A percentile compares a stretch with the other conserved stretches of the same genome.
Evolutionary conservation across 1,284 basidiomycete species (phyloP).

Genomic region (Ustilago trichophora): DNA sequence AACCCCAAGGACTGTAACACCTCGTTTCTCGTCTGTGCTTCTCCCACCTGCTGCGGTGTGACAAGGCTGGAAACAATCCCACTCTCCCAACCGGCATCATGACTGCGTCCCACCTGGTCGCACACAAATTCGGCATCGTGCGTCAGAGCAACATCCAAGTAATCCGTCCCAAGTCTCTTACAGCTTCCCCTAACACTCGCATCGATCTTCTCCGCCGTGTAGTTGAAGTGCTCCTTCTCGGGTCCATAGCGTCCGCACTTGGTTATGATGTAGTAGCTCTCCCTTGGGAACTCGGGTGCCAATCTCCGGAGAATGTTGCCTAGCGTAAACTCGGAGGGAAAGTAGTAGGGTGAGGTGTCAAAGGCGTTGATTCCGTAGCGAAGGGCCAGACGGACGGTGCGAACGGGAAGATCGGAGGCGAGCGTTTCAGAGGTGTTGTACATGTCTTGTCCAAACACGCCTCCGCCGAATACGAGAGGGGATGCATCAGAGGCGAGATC

Average conservation of each 20-base stretch:
- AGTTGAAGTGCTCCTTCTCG: slow-evolving; percentile 76
- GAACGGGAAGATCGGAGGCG: slow-evolving; percentile 43
- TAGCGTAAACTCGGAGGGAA: slow-evolving; percentile 86
- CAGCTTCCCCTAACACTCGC: slow-evolving; percentile 78
- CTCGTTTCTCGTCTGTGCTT: slow-evolving; percentile 23
- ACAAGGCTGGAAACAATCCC: slow-evolving; percentile 47
- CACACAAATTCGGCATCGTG: slow-evolving; percentile 92
- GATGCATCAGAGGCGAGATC: slow-evolving; percentile 35
- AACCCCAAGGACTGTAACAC: slow-evolving; percentile 53
- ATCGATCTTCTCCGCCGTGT: slow-evolving; percentile 77
- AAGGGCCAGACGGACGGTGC: slow-evolving; percentile 71
- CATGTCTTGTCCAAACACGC: slow-evolving; percentile 61
- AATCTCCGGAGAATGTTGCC: slow-evolving; percentile 71
- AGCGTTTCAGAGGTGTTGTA: slow-evolving; percentile 54
- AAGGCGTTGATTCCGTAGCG: slow-evolving; percentile 87
- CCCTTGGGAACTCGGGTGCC: slow-evolving; percentile 55
- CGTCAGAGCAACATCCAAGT: slow-evolving; percentile 70
- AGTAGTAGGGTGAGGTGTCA: slow-evolving; percentile 84
- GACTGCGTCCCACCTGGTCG: slow-evolving; percentile 70
- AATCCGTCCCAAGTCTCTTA: slow-evolving; percentile 76
- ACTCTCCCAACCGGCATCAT: slow-evolving; percentile 39
- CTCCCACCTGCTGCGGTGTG: slow-evolving; percentile 6
- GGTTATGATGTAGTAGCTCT: slow-evolving; percentile 72
- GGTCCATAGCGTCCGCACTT: slow-evolving; percentile 89
- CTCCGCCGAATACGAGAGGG: slow-evolving; percentile 61